Evolutionary conservation across 1,139 yeast species (phyloP), one percentile per base, ranked within the genome.

Genomic region (Hyphopichia burtonii): DNA sequence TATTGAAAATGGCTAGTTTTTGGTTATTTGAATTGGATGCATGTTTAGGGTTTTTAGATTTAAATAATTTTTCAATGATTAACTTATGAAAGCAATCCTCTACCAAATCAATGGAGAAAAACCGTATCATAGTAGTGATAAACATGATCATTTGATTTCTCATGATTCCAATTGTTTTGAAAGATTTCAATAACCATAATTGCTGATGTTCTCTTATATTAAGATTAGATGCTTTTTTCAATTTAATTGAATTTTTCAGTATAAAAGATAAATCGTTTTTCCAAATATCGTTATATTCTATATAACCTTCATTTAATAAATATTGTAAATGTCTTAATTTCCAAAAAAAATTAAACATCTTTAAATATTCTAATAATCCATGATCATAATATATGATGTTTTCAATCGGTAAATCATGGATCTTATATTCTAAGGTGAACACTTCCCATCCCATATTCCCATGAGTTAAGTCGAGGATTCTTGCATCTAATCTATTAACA

Each of bases 391-490:
- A 64, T 34, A 79, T 47, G 2, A 80, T 58, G 11, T 65, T 48
- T 31, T 67, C 61, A 17, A 85, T 71, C 16, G 80, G 91, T 56
- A 77, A 62, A 38, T 78, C 85, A 14, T 63, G 63, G 4, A 89
- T 68, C 40, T 82, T 74, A 58, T 87, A 93, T 56, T 90, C 97
- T 38, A 93, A 67, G 0, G 97, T 89, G 60, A 93, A 91, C 3
- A 87, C 90, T 56, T 91, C 96, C 98, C 98, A 93, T 0, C 90
- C 91, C 39, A 68, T 76, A 20, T 74, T 81, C 0, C 94, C 94
- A 51, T 83, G 58, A 20, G 59, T 55, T 32, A 83, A 66, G 45
- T 82, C 91, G 39, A 90, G 71, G 38, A 91, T 74, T 37, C 96
- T 71, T 0, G 96, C 96, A 66, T 93, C 98, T 15, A 93, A 59